Conservation (phyloP, 2,329 filamentous ascomycete species). For the Ascochyta lentis region DNA sequence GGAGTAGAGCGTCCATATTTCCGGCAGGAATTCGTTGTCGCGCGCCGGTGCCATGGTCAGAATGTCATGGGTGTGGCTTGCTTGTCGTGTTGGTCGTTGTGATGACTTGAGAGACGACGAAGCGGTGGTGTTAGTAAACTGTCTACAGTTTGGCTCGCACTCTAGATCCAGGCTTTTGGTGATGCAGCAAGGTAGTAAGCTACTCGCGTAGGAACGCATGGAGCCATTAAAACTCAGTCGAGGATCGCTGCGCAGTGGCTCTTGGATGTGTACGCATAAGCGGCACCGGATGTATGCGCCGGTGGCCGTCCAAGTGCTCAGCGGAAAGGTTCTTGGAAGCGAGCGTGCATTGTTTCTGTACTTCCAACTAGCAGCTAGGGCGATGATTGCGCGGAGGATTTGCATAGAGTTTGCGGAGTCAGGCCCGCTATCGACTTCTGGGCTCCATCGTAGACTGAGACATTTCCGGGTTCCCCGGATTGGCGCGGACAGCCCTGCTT, state of each 20-base stretch:
- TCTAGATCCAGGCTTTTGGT: not conserved
- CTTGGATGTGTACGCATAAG: not conserved
- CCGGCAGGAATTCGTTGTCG: slow-evolving; percentile 13
- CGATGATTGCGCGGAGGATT: not conserved
- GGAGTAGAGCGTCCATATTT: slow-evolving; percentile 11
- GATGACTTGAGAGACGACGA: not conserved
- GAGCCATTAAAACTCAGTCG: not conserved
- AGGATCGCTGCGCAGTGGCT: not conserved
- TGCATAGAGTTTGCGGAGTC: slow-evolving; percentile 11
- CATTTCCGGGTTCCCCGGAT: not conserved
- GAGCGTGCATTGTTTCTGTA: not conserved
- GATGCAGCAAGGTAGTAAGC: not conserved
- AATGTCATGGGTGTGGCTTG: not conserved
- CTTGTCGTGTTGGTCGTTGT: not conserved
- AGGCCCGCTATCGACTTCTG: not conserved
- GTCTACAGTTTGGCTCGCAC: not conserved
- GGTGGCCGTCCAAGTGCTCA: not conserved
- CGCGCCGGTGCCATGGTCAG: slow-evolving; percentile 12
- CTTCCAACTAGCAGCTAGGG: not conserved
- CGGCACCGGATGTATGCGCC: not conserved
- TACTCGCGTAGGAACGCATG: not conserved
- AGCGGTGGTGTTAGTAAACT: not conserved
- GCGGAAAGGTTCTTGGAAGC: no score
- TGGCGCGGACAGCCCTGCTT: not conserved
- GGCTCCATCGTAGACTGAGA: not conserved